These are phyloP conservation scores for Dendrostoma leiphaemia DNA, from an alignment of 2,329 filamentous ascomycete genomes.

Conservation along the genomic window DNA sequence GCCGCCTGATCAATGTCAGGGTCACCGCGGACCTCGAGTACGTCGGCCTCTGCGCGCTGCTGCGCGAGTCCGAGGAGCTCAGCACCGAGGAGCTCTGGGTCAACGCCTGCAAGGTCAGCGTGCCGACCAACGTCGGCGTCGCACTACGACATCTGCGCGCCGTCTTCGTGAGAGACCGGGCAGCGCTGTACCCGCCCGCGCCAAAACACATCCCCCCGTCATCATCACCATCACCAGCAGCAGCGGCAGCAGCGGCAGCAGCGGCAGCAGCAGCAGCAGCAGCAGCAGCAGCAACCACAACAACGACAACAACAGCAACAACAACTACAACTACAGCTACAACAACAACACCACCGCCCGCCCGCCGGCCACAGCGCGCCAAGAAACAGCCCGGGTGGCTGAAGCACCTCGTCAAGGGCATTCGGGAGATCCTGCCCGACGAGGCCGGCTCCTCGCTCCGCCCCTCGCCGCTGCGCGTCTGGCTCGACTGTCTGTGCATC, in stretches of 20 bases:
- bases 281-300: no score
- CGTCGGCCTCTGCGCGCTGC: constrained; percentile 11
- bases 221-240: no score
- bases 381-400: constrained; percentile 14
- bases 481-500: constrained; percentile 27
- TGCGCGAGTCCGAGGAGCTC: constrained; percentile 4
- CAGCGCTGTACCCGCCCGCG: neutral
- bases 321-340: no score
- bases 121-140: constrained; percentile 2
- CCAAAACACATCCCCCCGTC: neutral
- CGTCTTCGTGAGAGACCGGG: constrained; percentile 1
- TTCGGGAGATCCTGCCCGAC: constrained; percentile 6
- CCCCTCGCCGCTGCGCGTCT: constrained; percentile 18
- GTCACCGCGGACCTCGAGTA: constrained; percentile 10
- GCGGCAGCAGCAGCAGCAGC: no score
- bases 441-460: neutral
- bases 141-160: constrained; percentile 11
- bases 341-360: no score
- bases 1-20: constrained; percentile 8
- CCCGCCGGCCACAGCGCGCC: neutral
- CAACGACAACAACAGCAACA: no score
- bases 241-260: no score
- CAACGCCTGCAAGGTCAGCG: constrained; percentile 3
- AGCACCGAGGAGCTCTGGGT: constrained; percentile 5
- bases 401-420: constrained; percentile 2